A percentile compares a stretch with the other conserved stretches of the same genome.
Evolutionary conservation across 257 asterid genomes (phyloP).

Genomic region (Leonotis leonurus): DNA sequence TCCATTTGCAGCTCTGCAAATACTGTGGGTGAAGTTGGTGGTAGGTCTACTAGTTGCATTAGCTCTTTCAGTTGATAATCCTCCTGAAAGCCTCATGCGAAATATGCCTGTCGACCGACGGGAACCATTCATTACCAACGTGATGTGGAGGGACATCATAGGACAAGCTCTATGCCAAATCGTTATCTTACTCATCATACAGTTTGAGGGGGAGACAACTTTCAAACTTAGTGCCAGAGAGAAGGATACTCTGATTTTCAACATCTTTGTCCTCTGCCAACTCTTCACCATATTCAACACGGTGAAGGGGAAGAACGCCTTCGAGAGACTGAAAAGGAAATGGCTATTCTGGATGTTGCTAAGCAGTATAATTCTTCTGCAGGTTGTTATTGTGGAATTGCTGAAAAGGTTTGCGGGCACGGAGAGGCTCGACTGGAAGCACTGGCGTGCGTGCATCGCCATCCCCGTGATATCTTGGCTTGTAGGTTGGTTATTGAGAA

Average conservation of each 20-base stretch:
- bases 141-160: conserved; percentile 11
- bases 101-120: not conserved
- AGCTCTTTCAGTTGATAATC: conserved; percentile 11
- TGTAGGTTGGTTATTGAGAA: conserved; percentile 7
- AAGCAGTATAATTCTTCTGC: not conserved
- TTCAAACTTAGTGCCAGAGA: not conserved
- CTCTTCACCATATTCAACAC: conserved; percentile 2
- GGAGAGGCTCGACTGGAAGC: conserved; percentile 12
- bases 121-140: conserved; percentile 10
- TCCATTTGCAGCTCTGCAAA: conserved; percentile 13
- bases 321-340: conserved; percentile 7
- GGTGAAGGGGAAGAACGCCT: not conserved
- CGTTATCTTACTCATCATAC: conserved; percentile 7
- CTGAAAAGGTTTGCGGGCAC: not conserved
- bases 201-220: conserved; percentile 12
- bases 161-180: conserved; percentile 15
- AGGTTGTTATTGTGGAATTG: conserved; percentile 10
- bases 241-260: conserved; percentile 11
- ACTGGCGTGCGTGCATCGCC: conserved; percentile 9
- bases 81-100: conserved; percentile 10
- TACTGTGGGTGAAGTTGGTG: conserved; percentile 14
- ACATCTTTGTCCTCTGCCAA: conserved; percentile 13
- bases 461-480: conserved; percentile 9
- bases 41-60: conserved; percentile 5
- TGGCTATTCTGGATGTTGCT: conserved; percentile 7